These are phyloP conservation scores for Byssothecium circinans DNA, from an alignment of 2,329 filamentous ascomycete species.

Conservation along the genomic window DNA sequence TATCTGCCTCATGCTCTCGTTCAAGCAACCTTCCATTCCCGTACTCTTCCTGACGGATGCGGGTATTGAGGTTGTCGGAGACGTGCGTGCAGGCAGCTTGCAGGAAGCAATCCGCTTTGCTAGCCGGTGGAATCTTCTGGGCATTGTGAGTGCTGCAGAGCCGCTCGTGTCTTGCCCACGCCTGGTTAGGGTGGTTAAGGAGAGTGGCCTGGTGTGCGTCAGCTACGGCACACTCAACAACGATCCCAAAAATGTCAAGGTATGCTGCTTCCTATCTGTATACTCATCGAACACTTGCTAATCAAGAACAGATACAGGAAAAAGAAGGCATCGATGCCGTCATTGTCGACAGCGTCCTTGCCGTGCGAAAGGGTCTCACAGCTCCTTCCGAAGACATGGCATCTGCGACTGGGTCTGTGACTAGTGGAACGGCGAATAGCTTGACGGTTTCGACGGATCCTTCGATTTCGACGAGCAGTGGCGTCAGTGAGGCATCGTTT, in stretches of 20 bases:
- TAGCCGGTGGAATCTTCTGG: slow-evolving; percentile 89
- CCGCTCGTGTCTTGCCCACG: slow-evolving; percentile 87
- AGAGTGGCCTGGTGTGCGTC: slow-evolving; percentile 89
- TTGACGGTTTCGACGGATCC: slow-evolving; percentile 4
- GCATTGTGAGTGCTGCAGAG: slow-evolving; percentile 85
- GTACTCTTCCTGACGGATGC: slow-evolving; percentile 94
- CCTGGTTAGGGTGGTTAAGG: slow-evolving; percentile 89
- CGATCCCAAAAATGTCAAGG: slow-evolving; percentile 79
- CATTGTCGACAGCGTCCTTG: slow-evolving; percentile 92
- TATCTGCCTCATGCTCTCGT: slow-evolving; percentile 88
- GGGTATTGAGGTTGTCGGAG: slow-evolving; percentile 76
- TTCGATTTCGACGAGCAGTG: slow-evolving; percentile 2
- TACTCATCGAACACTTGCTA: slow-evolving; percentile 1
- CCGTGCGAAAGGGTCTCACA: slow-evolving; percentile 90
- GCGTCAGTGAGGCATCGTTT: slow-evolving; percentile 8
- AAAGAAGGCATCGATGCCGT: slow-evolving; percentile 96
- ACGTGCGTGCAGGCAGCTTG: slow-evolving; percentile 85
- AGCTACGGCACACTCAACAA: slow-evolving; percentile 94
- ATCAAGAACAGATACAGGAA: slow-evolving; percentile 70
- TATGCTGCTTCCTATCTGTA: slow-evolving; percentile 48
- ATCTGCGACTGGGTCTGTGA: slow-evolving; percentile 13
- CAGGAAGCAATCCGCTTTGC: slow-evolving; percentile 97
- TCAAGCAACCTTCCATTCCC: slow-evolving; percentile 96
- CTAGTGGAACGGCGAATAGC: slow-evolving; percentile 1
- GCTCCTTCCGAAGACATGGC: slow-evolving; percentile 18